phyloP scores from a whole-genome alignment of 139 green algal species.

The Asterochloris sp. region DNA sequence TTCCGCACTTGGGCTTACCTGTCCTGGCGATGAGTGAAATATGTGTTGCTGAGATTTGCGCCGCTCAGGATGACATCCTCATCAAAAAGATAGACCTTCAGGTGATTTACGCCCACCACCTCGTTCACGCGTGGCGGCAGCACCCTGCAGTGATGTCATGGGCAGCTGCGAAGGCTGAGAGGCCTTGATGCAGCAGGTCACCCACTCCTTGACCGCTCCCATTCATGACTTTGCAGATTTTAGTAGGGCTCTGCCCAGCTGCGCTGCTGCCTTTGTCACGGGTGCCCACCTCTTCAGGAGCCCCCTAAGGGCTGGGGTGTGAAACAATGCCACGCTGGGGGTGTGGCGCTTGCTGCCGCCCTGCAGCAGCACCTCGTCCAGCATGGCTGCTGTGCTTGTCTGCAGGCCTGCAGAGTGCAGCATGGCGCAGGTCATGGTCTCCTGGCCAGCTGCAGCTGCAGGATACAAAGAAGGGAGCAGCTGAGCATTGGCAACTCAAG shows the following conservation, averaged over 20 bases:
- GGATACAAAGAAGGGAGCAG: not conserved
- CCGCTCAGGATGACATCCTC: constrained; percentile 48
- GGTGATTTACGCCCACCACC: constrained; percentile 37
- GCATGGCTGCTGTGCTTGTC: constrained; percentile 30
- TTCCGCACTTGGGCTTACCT: constrained; percentile 4
- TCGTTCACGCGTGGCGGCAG: constrained; percentile 33
- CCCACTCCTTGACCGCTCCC: not conserved
- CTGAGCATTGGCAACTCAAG: not conserved
- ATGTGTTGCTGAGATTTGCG: constrained; percentile 49
- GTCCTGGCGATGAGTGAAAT: constrained; percentile 52
- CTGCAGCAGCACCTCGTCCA: constrained; percentile 17
- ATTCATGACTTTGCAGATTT: not conserved
- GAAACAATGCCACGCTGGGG: constrained; percentile 23
- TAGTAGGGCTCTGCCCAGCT: not conserved
- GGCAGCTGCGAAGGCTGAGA: not conserved
- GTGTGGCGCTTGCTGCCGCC: not conserved
- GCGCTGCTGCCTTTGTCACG: not conserved
- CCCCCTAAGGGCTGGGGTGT: constrained; percentile 27
- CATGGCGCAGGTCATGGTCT: too few relatives aligned
- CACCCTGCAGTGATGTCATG: constrained; percentile 19
- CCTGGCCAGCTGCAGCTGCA: not conserved
- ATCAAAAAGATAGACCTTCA: constrained; percentile 54
- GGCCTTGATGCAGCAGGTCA: too few relatives aligned
- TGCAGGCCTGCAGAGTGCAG: not conserved
- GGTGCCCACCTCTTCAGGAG: constrained; percentile 25